Evolutionary conservation across 2,329 filamentous ascomycete genomes (phyloP).

Genomic region (Xylaria polymorpha): DNA sequence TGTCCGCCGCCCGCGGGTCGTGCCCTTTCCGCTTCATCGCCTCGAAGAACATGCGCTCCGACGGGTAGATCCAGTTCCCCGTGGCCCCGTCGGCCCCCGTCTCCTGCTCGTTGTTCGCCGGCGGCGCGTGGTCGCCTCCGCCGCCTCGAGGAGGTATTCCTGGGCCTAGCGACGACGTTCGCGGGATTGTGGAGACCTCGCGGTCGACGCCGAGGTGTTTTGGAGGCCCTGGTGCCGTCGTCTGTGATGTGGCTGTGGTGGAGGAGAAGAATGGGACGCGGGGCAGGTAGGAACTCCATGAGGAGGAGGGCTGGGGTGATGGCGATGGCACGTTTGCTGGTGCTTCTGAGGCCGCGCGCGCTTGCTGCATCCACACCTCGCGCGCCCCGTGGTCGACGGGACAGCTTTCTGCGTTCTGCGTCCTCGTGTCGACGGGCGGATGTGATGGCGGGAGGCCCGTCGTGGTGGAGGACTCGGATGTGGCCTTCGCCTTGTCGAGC

Average conservation of each 20-base stretch:
- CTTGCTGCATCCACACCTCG: constrained; percentile 69
- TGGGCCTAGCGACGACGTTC: constrained; percentile 61
- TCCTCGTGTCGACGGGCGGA: constrained; percentile 37
- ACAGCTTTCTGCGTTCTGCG: constrained; percentile 58
- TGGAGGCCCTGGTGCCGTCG: constrained; percentile 8
- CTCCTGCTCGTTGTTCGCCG: constrained; percentile 80
- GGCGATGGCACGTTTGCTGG: constrained; percentile 44
- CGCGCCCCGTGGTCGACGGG: constrained; percentile 77
- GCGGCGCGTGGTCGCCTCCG: constrained; percentile 46
- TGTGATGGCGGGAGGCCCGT: constrained; percentile 48
- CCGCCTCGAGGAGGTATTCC: constrained; percentile 54
- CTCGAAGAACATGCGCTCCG: constrained; percentile 97
- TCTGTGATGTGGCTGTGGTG: constrained; percentile 24
- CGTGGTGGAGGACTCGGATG: constrained; percentile 51
- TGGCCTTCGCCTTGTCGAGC: constrained; percentile 75
- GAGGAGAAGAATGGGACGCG: constrained; percentile 56
- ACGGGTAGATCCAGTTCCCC: constrained; percentile 98
- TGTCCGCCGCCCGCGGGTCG: constrained; percentile 76
- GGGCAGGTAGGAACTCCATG: constrained; percentile 59
- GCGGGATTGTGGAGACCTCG: constrained; percentile 83
- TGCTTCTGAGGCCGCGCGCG: constrained; percentile 40
- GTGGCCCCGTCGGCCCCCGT: constrained; percentile 74
- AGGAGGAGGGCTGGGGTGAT: constrained; percentile 52
- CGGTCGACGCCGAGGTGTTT: constrained; percentile 71
- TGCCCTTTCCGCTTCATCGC: constrained; percentile 94